Evolutionary conservation across 352 stramenopile species (phyloP), one percentile per base, ranked within the genome.

Genomic region (Albugo laibachii): DNA sequence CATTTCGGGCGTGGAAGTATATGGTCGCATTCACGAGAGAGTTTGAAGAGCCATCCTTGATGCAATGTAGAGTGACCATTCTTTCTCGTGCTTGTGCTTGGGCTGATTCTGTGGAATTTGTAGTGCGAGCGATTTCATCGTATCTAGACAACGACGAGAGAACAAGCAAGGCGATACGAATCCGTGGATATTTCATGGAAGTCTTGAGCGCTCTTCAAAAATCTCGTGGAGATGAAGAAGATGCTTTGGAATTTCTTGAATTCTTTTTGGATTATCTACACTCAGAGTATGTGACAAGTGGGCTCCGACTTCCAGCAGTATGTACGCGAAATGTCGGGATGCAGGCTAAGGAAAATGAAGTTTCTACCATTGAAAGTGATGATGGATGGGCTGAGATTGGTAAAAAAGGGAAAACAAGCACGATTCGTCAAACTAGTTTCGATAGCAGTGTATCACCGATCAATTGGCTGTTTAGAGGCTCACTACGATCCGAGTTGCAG

Each of bases 241-340:
- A 89, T 19, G 77, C 77, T 16, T 64, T 89, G 14, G 77, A 89
- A 56, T 89, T 89, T 51, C 62, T 89, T 27, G 77, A 89, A 50
- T 89, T 89, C 53, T 82, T 85, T 50, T 55, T 89, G 27, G 77
- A 89, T 34, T 80, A 84, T 46, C 45, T 89, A 34, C 77, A 89
- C 53, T 77, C 65, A 0, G 77, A 89, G 50, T 89, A 85, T 51
- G 77, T 87, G 37, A 64, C 68, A 34, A 87, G 74, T 36, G 67
- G 65, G 0, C 57, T 86, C 13, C 44, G 60, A 47, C 58, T 86
- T 36, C 74, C 74, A 19, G 35, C 41, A 14, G 66, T 50, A 12
- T 86, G 74, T 38, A 71, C 83, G 34, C 60, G 58, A 44, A 70
- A 86, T 51, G 83, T 71, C 0, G 80, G 78, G 47, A 58, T 55